Evolutionary conservation across 2,329 filamentous ascomycete species (phyloP), one percentile per base, ranked within the genome.

Genomic region (Colletotrichum sp.): DNA sequence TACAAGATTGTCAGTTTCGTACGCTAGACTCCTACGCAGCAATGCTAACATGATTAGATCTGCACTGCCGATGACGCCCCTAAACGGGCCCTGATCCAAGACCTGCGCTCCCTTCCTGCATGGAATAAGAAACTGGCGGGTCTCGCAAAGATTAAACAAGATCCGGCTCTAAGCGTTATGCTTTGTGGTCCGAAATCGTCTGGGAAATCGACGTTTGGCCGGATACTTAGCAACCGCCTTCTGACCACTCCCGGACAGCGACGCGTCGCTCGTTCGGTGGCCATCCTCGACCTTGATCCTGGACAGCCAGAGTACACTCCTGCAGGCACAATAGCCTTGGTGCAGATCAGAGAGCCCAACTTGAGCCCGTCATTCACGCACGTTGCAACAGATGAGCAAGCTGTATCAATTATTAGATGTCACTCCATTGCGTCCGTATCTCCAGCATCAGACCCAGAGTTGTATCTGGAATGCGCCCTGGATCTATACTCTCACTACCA

Each of bases 201-300:
- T 4, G 94, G 94, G 4, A 96, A 96, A 80, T 96, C 94, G 1
- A 95, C 93, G 0, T 94, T 96, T 81, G 90, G 91, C 15, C 91
- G 90, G 64, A 83, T 95, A 6, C 85, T 96, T 4, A 84, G 89
- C 10, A 96, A 96, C 80, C 89, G 91, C 13, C 84, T 95, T 10
- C 83, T 95, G n/a, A 93, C 91, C 5, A 83, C 85, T 61, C 79
- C 81, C 73, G 77, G 62, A 79, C 78, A 80, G 79, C 75, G 74
- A 24, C 48, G 61, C 28, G 67, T 71, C 8, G 82, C 70, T 24
- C 34, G 28, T 2, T 80, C 81, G 18, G 86, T 93, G 30, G 89
- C 88, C 70, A 86, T 94, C n/a, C 87, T 97, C 8, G 95, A 78
- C 79, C 87, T 96, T 12, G 94, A 97, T 80, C 93, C 94, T 1